These are phyloP conservation scores for Scheffersomyces spartinae DNA, from an alignment of 805 yeast genomes.

Conservation along the genomic window DNA sequence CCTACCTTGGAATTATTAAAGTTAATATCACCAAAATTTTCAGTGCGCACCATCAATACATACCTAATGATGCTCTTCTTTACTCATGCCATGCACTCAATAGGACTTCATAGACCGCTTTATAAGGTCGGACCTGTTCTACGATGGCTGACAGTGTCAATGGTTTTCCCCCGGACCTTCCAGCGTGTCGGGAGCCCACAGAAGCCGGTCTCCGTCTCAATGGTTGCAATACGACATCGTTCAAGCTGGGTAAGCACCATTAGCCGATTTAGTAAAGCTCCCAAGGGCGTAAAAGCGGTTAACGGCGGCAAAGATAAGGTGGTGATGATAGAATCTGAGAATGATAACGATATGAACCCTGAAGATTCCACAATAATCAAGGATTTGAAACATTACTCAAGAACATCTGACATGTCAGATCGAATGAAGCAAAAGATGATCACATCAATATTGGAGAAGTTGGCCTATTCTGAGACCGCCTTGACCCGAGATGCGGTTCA, in stretches of 20 bases:
- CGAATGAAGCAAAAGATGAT: constrained; percentile 1
- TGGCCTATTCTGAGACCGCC: constrained; percentile 1
- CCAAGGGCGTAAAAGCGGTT: too few species aligned
- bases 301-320: background rate
- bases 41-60: too few species aligned
- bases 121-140: too few species aligned
- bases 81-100: too few species aligned
- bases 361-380: constrained; percentile 1
- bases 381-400: constrained; percentile 5
- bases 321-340: background rate
- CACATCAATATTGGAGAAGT: constrained; percentile 1
- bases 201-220: background rate
- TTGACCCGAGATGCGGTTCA: constrained; percentile 6
- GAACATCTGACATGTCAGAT: constrained; percentile 3
- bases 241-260: too few species aligned
- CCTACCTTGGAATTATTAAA: background rate
- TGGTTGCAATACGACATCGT: background rate
- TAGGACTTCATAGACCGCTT: too few species aligned
- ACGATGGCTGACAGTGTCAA: too few species aligned
- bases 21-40: too few species aligned
- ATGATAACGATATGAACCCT: constrained; percentile 5
- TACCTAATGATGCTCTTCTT: too few species aligned
- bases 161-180: too few species aligned
- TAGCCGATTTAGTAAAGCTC: too few species aligned
- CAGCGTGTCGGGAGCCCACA: too few species aligned